Percentiles rank a stretch among this genome's conserved stretches.
These are phyloP conservation scores for Talaromyces albobiverticillius DNA, from an alignment of 2,329 filamentous ascomycete genomes.

Conservation along the genomic window DNA sequence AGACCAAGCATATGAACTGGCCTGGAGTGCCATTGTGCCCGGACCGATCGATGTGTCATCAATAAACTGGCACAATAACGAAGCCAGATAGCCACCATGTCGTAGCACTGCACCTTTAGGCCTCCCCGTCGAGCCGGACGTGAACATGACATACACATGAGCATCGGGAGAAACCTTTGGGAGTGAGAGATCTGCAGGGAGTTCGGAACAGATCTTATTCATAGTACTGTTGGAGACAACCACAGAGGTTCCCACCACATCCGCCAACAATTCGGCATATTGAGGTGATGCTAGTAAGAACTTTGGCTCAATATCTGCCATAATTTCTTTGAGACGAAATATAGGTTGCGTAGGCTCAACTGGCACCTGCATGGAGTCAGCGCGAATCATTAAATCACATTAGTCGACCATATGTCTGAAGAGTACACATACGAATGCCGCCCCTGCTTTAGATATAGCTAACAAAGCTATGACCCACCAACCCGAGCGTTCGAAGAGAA, in stretches of 20 bases:
- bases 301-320: background rate
- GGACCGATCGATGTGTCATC: conserved; percentile 49
- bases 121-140: background rate
- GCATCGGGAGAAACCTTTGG: background rate
- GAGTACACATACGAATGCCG: conserved; percentile 34
- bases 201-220: background rate
- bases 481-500: conserved; percentile 27
- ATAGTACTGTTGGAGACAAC: background rate
- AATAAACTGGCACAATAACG: conserved; percentile 53
- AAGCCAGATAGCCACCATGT: conserved; percentile 58
- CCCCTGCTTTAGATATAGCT: conserved; percentile 29
- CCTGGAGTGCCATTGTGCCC: conserved; percentile 58
- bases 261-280: background rate
- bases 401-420: conserved; percentile 17
- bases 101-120: conserved; percentile 40
- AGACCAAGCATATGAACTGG: conserved; percentile 56
- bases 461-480: conserved; percentile 31
- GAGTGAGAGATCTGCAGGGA: background rate
- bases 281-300: background rate
- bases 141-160: conserved; percentile 25
- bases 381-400: background rate
- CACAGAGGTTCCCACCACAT: background rate
- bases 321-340: background rate
- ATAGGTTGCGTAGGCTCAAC: background rate
- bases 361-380: background rate